Evolutionary conservation across 1,139 yeast species (phyloP).

Genomic region (Torulaspora pretoriensis): DNA sequence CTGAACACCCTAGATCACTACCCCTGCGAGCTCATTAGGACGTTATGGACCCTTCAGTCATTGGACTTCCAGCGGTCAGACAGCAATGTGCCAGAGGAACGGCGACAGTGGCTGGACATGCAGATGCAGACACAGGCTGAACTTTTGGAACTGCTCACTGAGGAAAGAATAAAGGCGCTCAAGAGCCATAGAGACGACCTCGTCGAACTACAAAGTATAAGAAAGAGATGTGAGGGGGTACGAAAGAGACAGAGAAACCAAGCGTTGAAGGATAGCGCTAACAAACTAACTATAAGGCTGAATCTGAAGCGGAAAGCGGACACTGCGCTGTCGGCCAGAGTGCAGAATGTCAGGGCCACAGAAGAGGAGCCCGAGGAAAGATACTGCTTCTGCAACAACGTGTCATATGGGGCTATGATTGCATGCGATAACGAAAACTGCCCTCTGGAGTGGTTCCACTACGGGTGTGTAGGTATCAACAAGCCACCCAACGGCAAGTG

Average conservation of each 20-base stretch:
- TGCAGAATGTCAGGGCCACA: constrained; percentile 5
- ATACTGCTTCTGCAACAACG: constrained; percentile 81
- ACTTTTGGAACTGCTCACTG: constrained; percentile 17
- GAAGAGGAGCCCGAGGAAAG: constrained; percentile 26
- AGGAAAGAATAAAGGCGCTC: constrained; percentile 15
- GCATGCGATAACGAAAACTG: constrained; percentile 86
- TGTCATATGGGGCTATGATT: constrained; percentile 86
- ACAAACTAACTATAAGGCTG: constrained; percentile 12
- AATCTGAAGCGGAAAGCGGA: constrained; percentile 1
- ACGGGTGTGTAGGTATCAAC: constrained; percentile 73
- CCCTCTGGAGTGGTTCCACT: constrained; percentile 81
- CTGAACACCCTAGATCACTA: constrained; percentile 43
- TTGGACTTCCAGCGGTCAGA: constrained; percentile 36
- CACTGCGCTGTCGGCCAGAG: background rate
- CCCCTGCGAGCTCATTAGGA: constrained; percentile 47
- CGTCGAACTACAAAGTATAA: constrained; percentile 16
- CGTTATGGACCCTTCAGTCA: constrained; percentile 46
- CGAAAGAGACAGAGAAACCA: constrained; percentile 9
- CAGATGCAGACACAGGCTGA: constrained; percentile 20
- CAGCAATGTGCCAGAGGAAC: constrained; percentile 18
- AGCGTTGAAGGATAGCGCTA: background rate
- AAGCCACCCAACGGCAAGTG: constrained; percentile 81
- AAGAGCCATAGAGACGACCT: constrained; percentile 20
- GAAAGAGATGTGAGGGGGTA: constrained; percentile 18
- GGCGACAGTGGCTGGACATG: constrained; percentile 9